Evolutionary conservation across 2,329 filamentous ascomycete genomes (phyloP).

Genomic region (Fusarium sambucinum): DNA sequence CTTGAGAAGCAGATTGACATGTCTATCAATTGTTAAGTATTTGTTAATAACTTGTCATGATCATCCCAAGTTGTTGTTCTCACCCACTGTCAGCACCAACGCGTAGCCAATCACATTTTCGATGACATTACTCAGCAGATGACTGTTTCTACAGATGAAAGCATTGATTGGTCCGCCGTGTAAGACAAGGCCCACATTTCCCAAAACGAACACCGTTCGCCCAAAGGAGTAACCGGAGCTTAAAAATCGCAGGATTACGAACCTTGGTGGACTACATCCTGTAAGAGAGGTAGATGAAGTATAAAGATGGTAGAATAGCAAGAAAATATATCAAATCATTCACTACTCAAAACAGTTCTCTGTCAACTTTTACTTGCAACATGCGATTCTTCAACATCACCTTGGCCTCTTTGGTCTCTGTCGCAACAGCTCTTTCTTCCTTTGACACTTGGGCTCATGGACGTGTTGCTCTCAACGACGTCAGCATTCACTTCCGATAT

Average conservation of each 20-base stretch:
- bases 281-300: not conserved
- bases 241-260: not conserved
- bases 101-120: not conserved
- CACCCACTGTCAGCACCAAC: not conserved
- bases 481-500: slow-evolving; percentile 59
- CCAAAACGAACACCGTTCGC: not conserved
- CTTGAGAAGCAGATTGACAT: no score
- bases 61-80: no score
- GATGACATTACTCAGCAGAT: not conserved
- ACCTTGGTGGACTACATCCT: not conserved
- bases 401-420: slow-evolving; percentile 9
- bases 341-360: accelerated
- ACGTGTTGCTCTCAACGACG: slow-evolving; percentile 53
- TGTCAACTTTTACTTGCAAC: not conserved
- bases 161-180: not conserved
- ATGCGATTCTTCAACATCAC: slow-evolving; percentile 18
- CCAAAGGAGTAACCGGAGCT: slow-evolving; percentile 30
- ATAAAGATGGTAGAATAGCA: not conserved
- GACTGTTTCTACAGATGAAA: accelerated
- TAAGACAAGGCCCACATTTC: not conserved
- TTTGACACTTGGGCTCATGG: slow-evolving; percentile 55
- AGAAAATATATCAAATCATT: accelerated
- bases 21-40: not conserved
- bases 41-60: not conserved
- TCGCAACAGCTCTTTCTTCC: slow-evolving; percentile 43